phyloP scores from a whole-genome alignment of 306 rosid species.

The Inga oerstediana region DNA sequence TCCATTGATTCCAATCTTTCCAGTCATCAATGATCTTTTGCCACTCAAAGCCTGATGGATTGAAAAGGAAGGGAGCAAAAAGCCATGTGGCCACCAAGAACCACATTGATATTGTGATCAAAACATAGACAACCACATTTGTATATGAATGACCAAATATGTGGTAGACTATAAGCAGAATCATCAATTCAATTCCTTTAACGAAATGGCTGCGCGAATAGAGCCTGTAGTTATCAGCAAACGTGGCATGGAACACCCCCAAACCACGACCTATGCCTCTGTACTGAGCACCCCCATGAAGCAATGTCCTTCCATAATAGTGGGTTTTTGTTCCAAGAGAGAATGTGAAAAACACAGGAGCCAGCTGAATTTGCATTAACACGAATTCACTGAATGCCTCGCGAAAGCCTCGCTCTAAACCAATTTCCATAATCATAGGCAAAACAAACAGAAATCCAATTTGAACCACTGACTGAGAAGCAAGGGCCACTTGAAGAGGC shows the following conservation, averaged over 20 bases:
- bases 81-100: constrained; percentile 98
- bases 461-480: constrained; percentile 93
- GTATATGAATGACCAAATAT: constrained; percentile 79
- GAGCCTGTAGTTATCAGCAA: constrained; percentile 89
- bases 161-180: constrained; percentile 84
- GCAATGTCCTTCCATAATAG: constrained; percentile 93
- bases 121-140: constrained; percentile 61
- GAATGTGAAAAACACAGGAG: constrained; percentile 91
- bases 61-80: constrained; percentile 96
- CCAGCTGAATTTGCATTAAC: constrained; percentile 90
- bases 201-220: constrained; percentile 98
- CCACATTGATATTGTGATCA: constrained; percentile 86
- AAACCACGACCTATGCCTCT: constrained; percentile 95
- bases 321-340: constrained; percentile 97
- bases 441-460: constrained; percentile 89
- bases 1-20: constrained; percentile 98
- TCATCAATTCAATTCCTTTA: constrained; percentile 92
- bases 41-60: constrained; percentile 99
- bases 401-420: constrained; percentile 92
- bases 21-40: constrained; percentile 96
- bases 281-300: constrained; percentile 98
- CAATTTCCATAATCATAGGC: constrained; percentile 98
- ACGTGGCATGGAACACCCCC: constrained; percentile 95
- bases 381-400: constrained; percentile 80
- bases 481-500: constrained; percentile 94